Conservation (phyloP, 345 rosid genomes). For the Boechera divaricarpa region DNA sequence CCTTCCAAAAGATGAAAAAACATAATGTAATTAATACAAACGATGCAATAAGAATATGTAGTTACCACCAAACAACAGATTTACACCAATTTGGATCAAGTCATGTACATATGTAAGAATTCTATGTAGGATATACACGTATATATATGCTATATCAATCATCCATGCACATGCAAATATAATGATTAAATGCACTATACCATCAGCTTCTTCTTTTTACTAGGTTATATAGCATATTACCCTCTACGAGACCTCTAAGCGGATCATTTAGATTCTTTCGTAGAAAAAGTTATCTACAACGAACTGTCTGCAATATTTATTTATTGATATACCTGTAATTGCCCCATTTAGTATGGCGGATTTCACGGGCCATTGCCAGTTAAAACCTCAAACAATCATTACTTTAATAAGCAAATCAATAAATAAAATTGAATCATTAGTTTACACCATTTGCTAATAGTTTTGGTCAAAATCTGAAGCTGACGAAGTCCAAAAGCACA, state of each 20-base stretch:
- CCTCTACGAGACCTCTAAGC: background rate
- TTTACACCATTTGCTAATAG: conserved; percentile 31
- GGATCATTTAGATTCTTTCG: conserved; percentile 11
- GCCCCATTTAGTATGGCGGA: conserved; percentile 12
- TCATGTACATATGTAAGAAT: background rate
- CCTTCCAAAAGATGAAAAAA: background rate
- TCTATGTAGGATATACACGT: background rate
- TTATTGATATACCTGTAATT: background rate
- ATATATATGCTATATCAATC: conserved; percentile 8
- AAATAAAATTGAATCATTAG: background rate
- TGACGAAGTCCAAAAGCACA: conserved; percentile 41
- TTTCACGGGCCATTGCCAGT: conserved; percentile 25
- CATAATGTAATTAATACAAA: background rate
- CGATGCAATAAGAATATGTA: conserved; percentile 5
- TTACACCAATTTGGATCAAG: conserved; percentile 2
- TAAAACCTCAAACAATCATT: background rate
- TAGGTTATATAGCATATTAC: background rate
- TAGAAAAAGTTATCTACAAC: background rate
- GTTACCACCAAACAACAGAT: conserved; percentile 6
- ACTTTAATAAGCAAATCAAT: background rate
- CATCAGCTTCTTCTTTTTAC: background rate
- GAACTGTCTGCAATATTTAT: conserved; percentile 1
- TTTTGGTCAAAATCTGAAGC: conserved; percentile 42
- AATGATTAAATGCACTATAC: background rate
- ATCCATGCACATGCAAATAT: background rate